Evolutionary conservation across 495 filamentous ascomycete genomes (phyloP).

Genomic region (Jackrogersella minutella): DNA sequence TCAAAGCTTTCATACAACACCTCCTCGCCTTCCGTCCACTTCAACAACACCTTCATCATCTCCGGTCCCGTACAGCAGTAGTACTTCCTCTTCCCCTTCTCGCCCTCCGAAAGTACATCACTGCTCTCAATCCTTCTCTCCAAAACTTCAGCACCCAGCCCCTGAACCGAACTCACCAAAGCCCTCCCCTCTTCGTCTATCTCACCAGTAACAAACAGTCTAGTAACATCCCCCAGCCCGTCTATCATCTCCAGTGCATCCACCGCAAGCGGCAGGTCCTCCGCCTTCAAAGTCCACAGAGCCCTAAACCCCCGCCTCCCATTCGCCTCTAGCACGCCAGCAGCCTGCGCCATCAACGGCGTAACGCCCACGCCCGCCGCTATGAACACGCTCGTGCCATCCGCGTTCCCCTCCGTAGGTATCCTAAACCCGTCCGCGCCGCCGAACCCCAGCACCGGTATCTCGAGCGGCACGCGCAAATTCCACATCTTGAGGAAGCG

Average conservation of each 20-base stretch:
- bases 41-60: conserved; percentile 63
- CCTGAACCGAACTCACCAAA: conserved; percentile 33
- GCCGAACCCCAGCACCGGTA: conserved; percentile 75
- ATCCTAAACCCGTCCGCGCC: conserved; percentile 60
- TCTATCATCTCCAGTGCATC: conserved; percentile 65
- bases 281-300: conserved; percentile 70
- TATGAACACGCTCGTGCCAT: conserved; percentile 60
- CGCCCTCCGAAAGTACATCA: conserved; percentile 59
- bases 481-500: conserved; percentile 67
- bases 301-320: conserved; percentile 53
- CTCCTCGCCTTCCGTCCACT: conserved; percentile 70
- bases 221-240: conserved; percentile 59
- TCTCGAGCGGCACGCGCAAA: conserved; percentile 61
- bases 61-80: conserved; percentile 70
- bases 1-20: conserved; percentile 76
- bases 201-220: conserved; percentile 67
- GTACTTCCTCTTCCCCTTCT: conserved; percentile 58
- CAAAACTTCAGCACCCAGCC: conserved; percentile 53
- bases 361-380: conserved; percentile 85
- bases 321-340: conserved; percentile 50
- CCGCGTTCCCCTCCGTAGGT: conserved; percentile 19
- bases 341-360: conserved; percentile 72
- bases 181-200: conserved; percentile 42
- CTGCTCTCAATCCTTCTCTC: conserved; percentile 61
- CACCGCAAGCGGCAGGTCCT: conserved; percentile 68